Evolutionary conservation across 345 rosid genomes (phyloP).

Genomic region (Odontarrhena argentea): DNA sequence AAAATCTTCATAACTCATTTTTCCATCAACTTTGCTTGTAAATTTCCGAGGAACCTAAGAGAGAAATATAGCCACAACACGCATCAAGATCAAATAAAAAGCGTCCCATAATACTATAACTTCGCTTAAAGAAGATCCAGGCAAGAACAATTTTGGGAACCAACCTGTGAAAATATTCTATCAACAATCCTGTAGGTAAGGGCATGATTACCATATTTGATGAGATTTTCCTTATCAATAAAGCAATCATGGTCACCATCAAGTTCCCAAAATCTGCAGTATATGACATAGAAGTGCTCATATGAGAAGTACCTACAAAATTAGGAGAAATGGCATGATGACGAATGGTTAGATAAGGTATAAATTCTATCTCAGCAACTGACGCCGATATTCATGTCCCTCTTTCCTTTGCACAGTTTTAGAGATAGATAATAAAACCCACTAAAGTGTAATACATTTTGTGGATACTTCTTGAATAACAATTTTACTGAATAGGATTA

Average conservation of each 20-base stretch:
- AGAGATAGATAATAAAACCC: neutral
- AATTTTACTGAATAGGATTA: neutral
- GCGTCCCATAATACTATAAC: neutral
- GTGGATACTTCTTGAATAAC: neutral
- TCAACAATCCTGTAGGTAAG: slow-evolving; percentile 78
- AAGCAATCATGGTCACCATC: slow-evolving; percentile 71
- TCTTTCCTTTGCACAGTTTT: neutral
- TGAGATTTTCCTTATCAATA: slow-evolving; percentile 68
- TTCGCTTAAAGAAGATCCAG: neutral
- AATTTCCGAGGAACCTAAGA: slow-evolving; percentile 64
- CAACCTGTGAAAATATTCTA: slow-evolving; percentile 77
- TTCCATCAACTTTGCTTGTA: slow-evolving; percentile 60
- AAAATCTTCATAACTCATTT: slow-evolving; percentile 86
- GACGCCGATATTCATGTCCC: neutral
- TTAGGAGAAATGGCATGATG: neutral
- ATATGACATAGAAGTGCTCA: slow-evolving; percentile 76
- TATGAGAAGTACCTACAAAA: slow-evolving; percentile 74
- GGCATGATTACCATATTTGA: slow-evolving; percentile 68
- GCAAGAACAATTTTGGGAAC: slow-evolving; percentile 26
- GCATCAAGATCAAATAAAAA: slow-evolving; percentile 13
- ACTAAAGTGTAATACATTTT: neutral
- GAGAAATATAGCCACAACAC: slow-evolving; percentile 18
- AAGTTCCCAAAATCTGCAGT: slow-evolving; percentile 75
- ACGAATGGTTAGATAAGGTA: neutral
- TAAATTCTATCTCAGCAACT: neutral